phyloP scores from a whole-genome alignment of 1,284 basidiomycete species.

The Leccinum pachyderme region DNA sequence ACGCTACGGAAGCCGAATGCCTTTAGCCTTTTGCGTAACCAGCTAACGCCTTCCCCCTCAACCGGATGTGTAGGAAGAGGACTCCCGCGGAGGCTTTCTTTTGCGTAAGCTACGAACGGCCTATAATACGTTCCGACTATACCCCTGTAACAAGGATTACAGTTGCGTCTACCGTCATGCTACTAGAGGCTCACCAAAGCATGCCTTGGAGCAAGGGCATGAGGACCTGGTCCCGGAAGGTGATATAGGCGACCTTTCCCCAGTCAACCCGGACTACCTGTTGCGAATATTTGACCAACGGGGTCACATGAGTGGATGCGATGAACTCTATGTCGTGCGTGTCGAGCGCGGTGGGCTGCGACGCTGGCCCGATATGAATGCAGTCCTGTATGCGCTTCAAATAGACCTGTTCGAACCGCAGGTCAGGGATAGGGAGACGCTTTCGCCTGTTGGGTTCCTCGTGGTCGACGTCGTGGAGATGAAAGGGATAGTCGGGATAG shows the following conservation, averaged over 20 bases:
- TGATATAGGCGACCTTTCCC: constrained; percentile 60
- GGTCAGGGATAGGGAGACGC: constrained; percentile 57
- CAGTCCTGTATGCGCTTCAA: constrained; percentile 57
- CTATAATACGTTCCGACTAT: constrained; percentile 34
- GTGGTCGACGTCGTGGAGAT: constrained; percentile 13
- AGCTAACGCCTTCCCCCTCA: constrained; percentile 45
- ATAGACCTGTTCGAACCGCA: constrained; percentile 72
- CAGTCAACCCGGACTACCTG: constrained; percentile 54
- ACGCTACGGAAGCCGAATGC: constrained; percentile 34
- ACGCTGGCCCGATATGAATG: constrained; percentile 40
- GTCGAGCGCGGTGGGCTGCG: constrained; percentile 8
- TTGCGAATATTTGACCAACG: constrained; percentile 23
- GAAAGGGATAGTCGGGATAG: constrained; percentile 23
- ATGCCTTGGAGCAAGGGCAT: constrained; percentile 68
- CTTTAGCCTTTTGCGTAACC: constrained; percentile 43
- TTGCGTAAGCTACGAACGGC: constrained; percentile 32
- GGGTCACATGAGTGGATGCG: constrained; percentile 18
- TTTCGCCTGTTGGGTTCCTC: constrained; percentile 18
- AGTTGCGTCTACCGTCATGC: not conserved
- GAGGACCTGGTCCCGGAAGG: constrained; percentile 64
- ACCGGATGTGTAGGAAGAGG: constrained; percentile 12
- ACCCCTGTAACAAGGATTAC: constrained; percentile 29
- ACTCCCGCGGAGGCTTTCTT: constrained; percentile 19
- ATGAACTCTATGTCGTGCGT: constrained; percentile 19
- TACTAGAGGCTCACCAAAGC: constrained; percentile 49